A percentile compares a stretch with the other conserved stretches of the same genome.
Conservation (phyloP, 805 yeast genomes). For the Myxozyma kluyveri region DNA sequence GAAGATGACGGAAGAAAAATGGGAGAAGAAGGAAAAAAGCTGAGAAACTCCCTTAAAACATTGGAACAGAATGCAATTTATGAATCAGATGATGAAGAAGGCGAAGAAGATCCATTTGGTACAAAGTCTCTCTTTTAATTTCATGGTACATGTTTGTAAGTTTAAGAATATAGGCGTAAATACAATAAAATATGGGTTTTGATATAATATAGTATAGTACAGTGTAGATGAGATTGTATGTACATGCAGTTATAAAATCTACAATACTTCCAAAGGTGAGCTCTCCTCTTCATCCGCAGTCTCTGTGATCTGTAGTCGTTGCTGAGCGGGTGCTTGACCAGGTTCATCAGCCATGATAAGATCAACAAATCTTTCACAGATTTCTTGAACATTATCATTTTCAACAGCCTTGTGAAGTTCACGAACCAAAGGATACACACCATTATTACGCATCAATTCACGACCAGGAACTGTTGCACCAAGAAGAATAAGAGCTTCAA, state of each 20-base stretch:
- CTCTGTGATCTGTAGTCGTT: constrained; percentile 46
- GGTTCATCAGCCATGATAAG: constrained; percentile 69
- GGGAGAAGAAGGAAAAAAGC: constrained; percentile 85
- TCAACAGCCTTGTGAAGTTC: constrained; percentile 55
- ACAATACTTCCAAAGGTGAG: constrained; percentile 15
- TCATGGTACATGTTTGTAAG: background rate
- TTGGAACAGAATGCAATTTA: constrained; percentile 84
- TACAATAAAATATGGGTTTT: background rate
- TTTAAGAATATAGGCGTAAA: background rate
- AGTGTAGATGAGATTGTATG: too few species aligned
- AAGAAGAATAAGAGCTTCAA: constrained; percentile 75
- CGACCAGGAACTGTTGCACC: constrained; percentile 74
- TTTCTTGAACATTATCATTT: constrained; percentile 54
- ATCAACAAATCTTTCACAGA: constrained; percentile 83
- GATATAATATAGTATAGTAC: too few species aligned
- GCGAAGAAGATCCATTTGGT: constrained; percentile 43
- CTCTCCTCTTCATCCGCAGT: constrained; percentile 43
- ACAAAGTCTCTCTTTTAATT: background rate
- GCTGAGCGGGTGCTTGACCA: constrained; percentile 46
- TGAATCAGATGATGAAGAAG: constrained; percentile 77
- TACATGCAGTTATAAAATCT: background rate
- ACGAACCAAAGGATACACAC: constrained; percentile 81
- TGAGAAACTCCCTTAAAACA: constrained; percentile 77
- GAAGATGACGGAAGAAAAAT: constrained; percentile 69
- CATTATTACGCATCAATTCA: constrained; percentile 71